Evolutionary conservation across 306 rosid species (phyloP).

Genomic region (peach (Prunus persica)): Prunus_persica_NCBIv2 NC_034014.1:7179001-7179500

Average conservation of each 20-base stretch:
- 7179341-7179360: constrained; percentile 74
- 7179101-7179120: not conserved
- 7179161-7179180: not conserved
- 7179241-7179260: constrained; percentile 23
- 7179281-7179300: constrained; percentile 41
- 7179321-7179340: constrained; percentile 45
- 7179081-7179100: not conserved
- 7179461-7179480: constrained; percentile 12
- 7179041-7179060: not conserved
- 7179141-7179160: not conserved
- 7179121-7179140: not conserved
- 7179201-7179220: constrained; percentile 52
- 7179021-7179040: not conserved
- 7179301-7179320: constrained; percentile 58
- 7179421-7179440: constrained; percentile 50
- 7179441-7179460: constrained; percentile 32
- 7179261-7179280: constrained; percentile 38
- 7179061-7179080: not conserved
- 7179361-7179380: constrained; percentile 43
- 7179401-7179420: constrained; percentile 48
- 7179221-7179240: constrained; percentile 25
- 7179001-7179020: not conserved
- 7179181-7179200: not conserved
- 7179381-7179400: constrained; percentile 13
- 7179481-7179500: constrained; percentile 10